Evolutionary conservation across 192 early-diverging fungal genomes (phyloP), one percentile per base, ranked within the genome.

Genomic region (Globomyces pollinis-pini): DNA sequence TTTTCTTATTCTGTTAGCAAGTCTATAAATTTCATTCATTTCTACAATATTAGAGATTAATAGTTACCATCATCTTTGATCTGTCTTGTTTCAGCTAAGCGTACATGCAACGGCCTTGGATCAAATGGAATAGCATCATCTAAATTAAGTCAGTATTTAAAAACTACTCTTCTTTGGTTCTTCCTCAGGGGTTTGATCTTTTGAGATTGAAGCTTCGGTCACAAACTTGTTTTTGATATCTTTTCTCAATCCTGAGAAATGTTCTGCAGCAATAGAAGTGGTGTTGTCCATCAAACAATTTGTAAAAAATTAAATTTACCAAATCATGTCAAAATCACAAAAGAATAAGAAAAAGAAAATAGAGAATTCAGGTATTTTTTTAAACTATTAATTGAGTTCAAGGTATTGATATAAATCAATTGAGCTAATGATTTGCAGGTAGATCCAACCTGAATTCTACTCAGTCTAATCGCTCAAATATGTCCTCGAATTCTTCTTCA

Each of bases 21-120:
- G 44, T 47, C 44, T 20, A 47, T 26, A 47, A 26, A 47, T 47
- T 47, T 47, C 44, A 47, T 47, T 47, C 44, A 47, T 47, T 47
- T 47, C 44, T 47, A 47, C 13, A 3, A 26, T 47, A n/a, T n/a
- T n/a, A n/a, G n/a, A n/a, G 21, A 47, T 5, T 26, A 47, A 47
- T 26, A 24, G 3, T 47, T 47, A 47, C 44, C 44, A 47, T 47
- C 44, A 26, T 47, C 44, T 24, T 47, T 24, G 23, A 26, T 47
- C 44, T 47, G 21, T 47, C 28, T 47, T n/a, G 44, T 24, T 47
- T 47, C 44, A 9, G 44, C 44, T 2, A 47, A 26, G 5, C 44
- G 16, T 1, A 47, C 44, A 47, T 47, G 44, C 21, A 47, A 24
- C 23, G 44, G 44, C 8, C 44, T 3, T 2, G 44, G 44, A 47